Base-by-base conservation (phyloP, 1,284 basidiomycete genomes). In the Rhizoctonia solani region DNA sequence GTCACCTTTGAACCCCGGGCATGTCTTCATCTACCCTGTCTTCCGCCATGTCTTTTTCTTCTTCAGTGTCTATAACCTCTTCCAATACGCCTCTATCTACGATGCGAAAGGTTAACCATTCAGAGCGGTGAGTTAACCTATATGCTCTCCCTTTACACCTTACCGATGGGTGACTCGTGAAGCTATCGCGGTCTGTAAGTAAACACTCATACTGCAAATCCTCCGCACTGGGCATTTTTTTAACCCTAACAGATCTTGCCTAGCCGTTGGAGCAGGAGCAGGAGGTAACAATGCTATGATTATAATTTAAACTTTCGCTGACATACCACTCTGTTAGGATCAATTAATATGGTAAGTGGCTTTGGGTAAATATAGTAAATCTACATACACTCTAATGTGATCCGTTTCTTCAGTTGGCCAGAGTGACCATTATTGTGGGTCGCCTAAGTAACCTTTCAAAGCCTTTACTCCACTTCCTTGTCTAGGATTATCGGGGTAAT, bases 211-310 rank as follows among this genome's bases (percentile, higher is more conserved):
- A n/a, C n/a, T n/a, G n/a, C n/a, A n/a, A n/a, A n/a, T n/a, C n/a
- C n/a, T n/a, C n/a, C n/a, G n/a, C n/a, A n/a, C n/a, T n/a, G n/a
- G n/a, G n/a, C n/a, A n/a, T n/a, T n/a, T n/a, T n/a, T n/a, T n/a
- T n/a, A n/a, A n/a, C n/a, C n/a, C n/a, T n/a, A n/a, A n/a, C 37
- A 63, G 59, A 27, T 52, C 47, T 25, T 63, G 59, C 14, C 59
- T 63, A 14, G 34, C n/a, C 6, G 59, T 63, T 42, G 59, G 59
- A 19, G 49, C 59, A 4, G 59, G 59, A 8, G 8, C 59, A 19
- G 49, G 47, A 63, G 59, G 59, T 53, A 44, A 63, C 47, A 8
- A 4, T 14, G 9, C 34, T 21, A 58, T 46, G 2, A 29, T 50
- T 21, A 25, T 50, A 13, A 16, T 23, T 13, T 32, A 50, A n/a